Evolutionary conservation across 2,329 filamentous ascomycete genomes (phyloP), one percentile per base, ranked within the genome.

Genomic region (Beauveria brongniartii): DNA sequence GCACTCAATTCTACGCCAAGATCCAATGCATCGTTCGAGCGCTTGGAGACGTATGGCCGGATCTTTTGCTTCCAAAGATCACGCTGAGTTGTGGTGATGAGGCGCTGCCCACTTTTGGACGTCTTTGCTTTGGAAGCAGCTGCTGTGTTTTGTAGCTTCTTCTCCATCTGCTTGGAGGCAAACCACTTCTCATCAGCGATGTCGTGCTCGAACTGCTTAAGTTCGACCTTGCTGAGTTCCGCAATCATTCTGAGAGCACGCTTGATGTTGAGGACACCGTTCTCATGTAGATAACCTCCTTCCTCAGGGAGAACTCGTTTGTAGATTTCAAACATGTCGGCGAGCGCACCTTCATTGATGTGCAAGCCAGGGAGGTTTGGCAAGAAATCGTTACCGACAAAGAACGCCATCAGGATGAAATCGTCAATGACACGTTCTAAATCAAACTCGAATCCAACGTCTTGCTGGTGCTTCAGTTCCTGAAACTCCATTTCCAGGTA

Each of bases 351-450:
- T 75, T 99, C 95, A 74, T 99, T 99, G 75, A 99, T 99, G 75
- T 99, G 94, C 65, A 99, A 77, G 70, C 95, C 91, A 5, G 95
- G 95, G 62, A 99, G 81, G 75, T 99, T 97, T 3, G 94, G 94
- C 73, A 99, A 82, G 78, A 99, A 99, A 82, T 99, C 94, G 75
- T 99, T 99, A 72, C 94, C 94, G 69, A 99, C 91, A 74, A 99
- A 99, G 78, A 99, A 99, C 53, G 92, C 93, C 92, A 99, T 97
- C 63, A 99, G 84, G 72, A 99, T 97, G 75, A 99, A 99, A 79
- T 99, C 94, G 73, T 99, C 94, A 77, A 99, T 97, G 70, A 99
- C 86, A 65, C 89, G 86, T 78, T 99, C 94, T 82, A 99, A 88
- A 71, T 99, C 90, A 71, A 95, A 99, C 54, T 85, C 79, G 68